Evolutionary conservation across 2,329 filamentous ascomycete genomes (phyloP), one percentile per base, ranked within the genome.

Genomic region (Neofusicoccum sp.): DNA sequence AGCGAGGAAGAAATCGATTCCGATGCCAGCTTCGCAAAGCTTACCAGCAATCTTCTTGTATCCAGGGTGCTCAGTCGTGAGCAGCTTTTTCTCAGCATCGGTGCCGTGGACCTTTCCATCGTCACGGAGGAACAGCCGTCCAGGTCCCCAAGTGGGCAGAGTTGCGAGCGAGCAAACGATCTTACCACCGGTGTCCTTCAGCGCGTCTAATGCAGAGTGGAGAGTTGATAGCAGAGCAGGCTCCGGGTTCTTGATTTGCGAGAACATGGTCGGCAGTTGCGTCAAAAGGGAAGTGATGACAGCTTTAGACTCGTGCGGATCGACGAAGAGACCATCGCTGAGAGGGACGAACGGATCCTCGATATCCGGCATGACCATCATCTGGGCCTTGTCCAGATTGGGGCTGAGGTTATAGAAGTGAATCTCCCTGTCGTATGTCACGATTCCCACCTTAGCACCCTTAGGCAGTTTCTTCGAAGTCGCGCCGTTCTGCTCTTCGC

Each of bases 321-420:
- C 94, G 14, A 98, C 94, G 75, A 98, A 98, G 8, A 99, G 83
- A 14, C 94, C 93, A 64, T 96, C 91, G 66, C 91, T 92, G 16
- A 99, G 82, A 2, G 95, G 93, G 14, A 98, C 88, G 74, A 99
- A 99, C 0, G 95, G 95, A 68, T 99, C 95, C 71, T 98, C 93
- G 54, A 99, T 85, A 73, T 99, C 95, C 3, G 95, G 91, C 92
- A 99, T 97, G 56, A 99, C 93, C 82, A 99, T 87, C 92, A 99
- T 97, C 74, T 99, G 95, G 8, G 95, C 92, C 78, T 93, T 88
- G 62, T 95, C 89, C 45, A 97, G 81, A 44, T 84, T 84, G 41
- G 92, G 78, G 71, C 89, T 92, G 70, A 97, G 87, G 72, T 98
- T 98, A 82, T 98, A 99, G 76, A 98, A 99, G 74, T 99, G 95